Evolutionary conservation across 257 asterid genomes (phyloP).

Genomic region (Solanum chilense): DNA sequence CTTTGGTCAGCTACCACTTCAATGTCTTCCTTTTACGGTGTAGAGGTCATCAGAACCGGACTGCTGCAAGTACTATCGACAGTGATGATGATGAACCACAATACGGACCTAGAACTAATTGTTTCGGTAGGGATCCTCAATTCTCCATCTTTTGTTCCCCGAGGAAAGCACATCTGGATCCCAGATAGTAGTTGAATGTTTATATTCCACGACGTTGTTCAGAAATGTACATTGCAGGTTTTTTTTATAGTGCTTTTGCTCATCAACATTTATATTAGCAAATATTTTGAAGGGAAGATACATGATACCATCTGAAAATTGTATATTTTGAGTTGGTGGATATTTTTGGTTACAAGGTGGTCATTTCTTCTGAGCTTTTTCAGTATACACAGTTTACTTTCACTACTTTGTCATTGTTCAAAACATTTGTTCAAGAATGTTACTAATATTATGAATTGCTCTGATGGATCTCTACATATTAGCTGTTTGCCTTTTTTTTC

Average conservation of each 20-base stretch:
- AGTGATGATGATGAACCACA: constrained; percentile 56
- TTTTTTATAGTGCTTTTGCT: constrained; percentile 1
- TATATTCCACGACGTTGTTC: background rate
- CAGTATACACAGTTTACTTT: background rate
- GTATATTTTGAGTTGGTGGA: background rate
- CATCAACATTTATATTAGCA: background rate
- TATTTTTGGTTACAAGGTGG: background rate
- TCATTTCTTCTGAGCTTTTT: background rate
- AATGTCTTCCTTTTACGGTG: constrained; percentile 49
- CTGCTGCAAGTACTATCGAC: constrained; percentile 23
- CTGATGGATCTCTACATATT: background rate
- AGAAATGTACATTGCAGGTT: constrained; percentile 30
- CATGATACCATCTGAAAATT: background rate
- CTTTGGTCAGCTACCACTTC: constrained; percentile 57
- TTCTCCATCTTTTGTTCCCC: constrained; percentile 71
- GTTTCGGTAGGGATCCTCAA: constrained; percentile 29
- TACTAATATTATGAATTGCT: background rate
- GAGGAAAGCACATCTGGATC: constrained; percentile 24
- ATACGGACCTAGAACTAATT: background rate
- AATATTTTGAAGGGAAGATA: background rate
- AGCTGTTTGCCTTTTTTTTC: no score
- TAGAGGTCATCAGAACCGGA: constrained; percentile 68
- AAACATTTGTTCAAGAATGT: background rate
- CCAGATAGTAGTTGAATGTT: constrained; percentile 12
- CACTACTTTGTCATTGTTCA: background rate